phyloP scores from a whole-genome alignment of 2,329 filamentous ascomycete species.

The Apiospora kogelbergensis region DNA sequence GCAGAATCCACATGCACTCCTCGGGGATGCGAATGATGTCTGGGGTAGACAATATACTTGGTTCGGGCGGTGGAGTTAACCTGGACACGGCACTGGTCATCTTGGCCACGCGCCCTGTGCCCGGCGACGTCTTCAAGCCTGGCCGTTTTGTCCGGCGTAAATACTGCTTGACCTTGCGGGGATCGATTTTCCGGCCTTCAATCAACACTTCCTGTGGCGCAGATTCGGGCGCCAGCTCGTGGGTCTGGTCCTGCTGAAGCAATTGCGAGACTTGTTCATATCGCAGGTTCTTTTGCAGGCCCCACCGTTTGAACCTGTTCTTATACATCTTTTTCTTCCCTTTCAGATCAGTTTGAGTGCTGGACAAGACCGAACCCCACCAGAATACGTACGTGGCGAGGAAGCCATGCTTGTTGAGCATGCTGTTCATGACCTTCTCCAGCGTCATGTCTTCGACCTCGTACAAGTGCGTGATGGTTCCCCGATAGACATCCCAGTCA shows the following conservation, averaged over 20 bases:
- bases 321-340: constrained; percentile 9
- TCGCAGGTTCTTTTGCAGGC: constrained; percentile 4
- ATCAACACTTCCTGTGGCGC: not conserved
- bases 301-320: constrained; percentile 3
- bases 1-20: constrained; percentile 1
- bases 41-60: not conserved
- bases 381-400: constrained; percentile 3
- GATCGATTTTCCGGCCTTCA: constrained; percentile 4
- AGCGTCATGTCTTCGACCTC: constrained; percentile 5
- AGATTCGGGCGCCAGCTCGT: not conserved
- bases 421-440: not conserved
- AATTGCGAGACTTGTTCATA: constrained; percentile 4
- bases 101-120: not conserved
- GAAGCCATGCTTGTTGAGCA: constrained; percentile 9
- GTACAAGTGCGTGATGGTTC: constrained; percentile 6
- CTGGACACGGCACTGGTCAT: not conserved
- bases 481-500: constrained; percentile 4
- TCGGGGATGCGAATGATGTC: not conserved
- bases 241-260: not conserved
- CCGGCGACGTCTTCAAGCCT: not conserved
- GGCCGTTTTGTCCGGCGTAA: constrained; percentile 7
- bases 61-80: not conserved
- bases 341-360: not conserved
- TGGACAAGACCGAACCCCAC: not conserved
- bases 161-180: not conserved